Evolutionary conservation across 495 filamentous ascomycete species (phyloP), one percentile per base, ranked within the genome.

Genomic region (Tetracladium setigerum): DNA sequence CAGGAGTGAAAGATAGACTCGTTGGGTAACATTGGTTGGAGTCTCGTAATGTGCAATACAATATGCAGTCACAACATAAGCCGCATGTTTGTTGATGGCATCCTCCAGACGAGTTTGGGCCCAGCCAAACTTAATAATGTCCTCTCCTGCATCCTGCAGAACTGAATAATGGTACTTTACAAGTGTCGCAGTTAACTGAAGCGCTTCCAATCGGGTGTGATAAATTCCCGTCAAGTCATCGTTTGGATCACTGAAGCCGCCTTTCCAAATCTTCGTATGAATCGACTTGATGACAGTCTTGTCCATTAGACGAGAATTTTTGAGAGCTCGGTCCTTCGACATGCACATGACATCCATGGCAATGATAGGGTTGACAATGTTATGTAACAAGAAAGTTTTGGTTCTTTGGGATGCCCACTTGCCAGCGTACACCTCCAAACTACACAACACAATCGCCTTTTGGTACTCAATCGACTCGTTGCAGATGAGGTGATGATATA

Each of bases 111-210:
- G 82, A 47, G 97, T 97, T 59, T 92, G 96, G 19, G 89, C 96
- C 94, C 94, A 99, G 4, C 88, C 89, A 63, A 96, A 97, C 64
- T 95, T 96, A 57, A 99, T 97, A 48, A 99, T 87, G 51, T 99
- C 94, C 63, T 97, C 97, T 16, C 94, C 84, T 4, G 87, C 85
- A 58, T 96, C 91, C 41, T 88, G 79, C 8, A 97, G 73, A 17
- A 89, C 82, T 19, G 75, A 74, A 49, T 86, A 75, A 51, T 97
- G 89, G 52, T 97, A 94, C 55, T 96, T 96, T 61, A 99, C 82
- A 27, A 99, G 71, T 67, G 97, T 74, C 0, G 94, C 89, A 0
- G 92, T 95, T 47, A 96, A 75, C 59, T 99, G 94, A n/a, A 99
- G 76, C 10, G 95, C 74, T 58, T 99, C 92, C 82, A 99, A 92